Evolutionary conservation across 73 alveolate species (phyloP).

Genomic region (Paraurostyla sp.): DNA sequence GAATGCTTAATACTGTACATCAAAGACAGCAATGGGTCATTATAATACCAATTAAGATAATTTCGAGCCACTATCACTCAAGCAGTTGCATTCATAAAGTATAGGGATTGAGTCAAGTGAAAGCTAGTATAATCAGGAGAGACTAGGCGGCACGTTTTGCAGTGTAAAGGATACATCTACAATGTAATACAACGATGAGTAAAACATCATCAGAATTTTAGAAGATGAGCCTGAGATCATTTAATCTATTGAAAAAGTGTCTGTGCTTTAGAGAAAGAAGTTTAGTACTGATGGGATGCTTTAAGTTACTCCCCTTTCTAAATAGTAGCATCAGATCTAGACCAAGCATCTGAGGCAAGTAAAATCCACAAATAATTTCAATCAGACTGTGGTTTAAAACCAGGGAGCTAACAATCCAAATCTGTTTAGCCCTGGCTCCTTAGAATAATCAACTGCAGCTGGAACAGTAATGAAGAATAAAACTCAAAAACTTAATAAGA

Average conservation of each 20-base stretch:
- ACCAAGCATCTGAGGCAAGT: neutral
- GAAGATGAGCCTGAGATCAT: neutral
- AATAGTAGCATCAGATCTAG: neutral
- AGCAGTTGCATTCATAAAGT: neutral
- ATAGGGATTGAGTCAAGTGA: conserved; percentile 1
- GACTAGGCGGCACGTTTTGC: neutral
- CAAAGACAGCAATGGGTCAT: conserved; percentile 53
- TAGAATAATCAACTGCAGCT: conserved; percentile 28
- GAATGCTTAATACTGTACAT: neutral
- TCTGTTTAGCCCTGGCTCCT: conserved; percentile 17
- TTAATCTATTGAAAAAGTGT: neutral
- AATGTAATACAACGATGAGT: neutral
- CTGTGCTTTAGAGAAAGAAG: neutral
- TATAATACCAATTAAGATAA: neutral
- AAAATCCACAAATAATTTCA: neutral
- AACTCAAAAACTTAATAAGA: conserved; percentile 30
- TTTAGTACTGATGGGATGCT: neutral
- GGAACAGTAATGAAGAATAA: conserved; percentile 24
- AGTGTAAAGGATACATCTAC: conserved; percentile 25
- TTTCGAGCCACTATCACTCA: neutral
- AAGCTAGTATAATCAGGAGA: neutral
- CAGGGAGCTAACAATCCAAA: too few species aligned
- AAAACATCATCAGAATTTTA: neutral
- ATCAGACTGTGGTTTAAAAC: neutral
- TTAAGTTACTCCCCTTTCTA: neutral